These are phyloP conservation scores for Termitomyces sp. DNA, from an alignment of 768 basidiomycete genomes.

Conservation along the genomic window DNA sequence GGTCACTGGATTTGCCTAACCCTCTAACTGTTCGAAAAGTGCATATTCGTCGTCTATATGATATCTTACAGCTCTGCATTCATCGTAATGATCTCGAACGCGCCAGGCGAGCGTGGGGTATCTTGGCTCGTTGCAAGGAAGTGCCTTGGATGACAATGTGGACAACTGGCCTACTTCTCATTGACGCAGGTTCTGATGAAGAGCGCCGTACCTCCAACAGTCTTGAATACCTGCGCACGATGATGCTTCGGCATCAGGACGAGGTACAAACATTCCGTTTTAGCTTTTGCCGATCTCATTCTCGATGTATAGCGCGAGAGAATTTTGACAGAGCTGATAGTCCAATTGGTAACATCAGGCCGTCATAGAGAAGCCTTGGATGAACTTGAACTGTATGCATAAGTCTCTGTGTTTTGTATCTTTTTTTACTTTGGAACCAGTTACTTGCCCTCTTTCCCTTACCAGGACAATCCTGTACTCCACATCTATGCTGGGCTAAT, in stretches of 20 bases:
- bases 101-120: slow-evolving; percentile 67
- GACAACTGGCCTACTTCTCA: slow-evolving; percentile 57
- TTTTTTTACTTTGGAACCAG: slow-evolving; percentile 29
- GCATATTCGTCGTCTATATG: slow-evolving; percentile 70
- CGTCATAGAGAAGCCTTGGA: slow-evolving; percentile 70
- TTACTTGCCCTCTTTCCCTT: slow-evolving; percentile 85
- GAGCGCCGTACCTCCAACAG: slow-evolving; percentile 26
- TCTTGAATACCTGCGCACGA: slow-evolving; percentile 57
- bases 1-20: slow-evolving; percentile 42
- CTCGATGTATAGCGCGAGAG: slow-evolving; percentile 50
- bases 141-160: slow-evolving; percentile 70
- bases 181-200: slow-evolving; percentile 29
- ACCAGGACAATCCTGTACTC: slow-evolving; percentile 72
- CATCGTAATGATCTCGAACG: slow-evolving; percentile 59
- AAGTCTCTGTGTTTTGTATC: background rate
- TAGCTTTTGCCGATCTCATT: background rate
- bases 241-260: slow-evolving; percentile 66
- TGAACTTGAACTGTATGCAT: slow-evolving; percentile 75
- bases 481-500: slow-evolving; percentile 83
- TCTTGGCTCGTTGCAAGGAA: slow-evolving; percentile 74
- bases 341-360: slow-evolving; percentile 54
- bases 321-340: slow-evolving; percentile 70
- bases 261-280: slow-evolving; percentile 41
- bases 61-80: slow-evolving; percentile 66
- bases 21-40: slow-evolving; percentile 56